Evolutionary conservation across 306 rosid species (phyloP).

Genomic region (Oemleria cerasiformis): DNA sequence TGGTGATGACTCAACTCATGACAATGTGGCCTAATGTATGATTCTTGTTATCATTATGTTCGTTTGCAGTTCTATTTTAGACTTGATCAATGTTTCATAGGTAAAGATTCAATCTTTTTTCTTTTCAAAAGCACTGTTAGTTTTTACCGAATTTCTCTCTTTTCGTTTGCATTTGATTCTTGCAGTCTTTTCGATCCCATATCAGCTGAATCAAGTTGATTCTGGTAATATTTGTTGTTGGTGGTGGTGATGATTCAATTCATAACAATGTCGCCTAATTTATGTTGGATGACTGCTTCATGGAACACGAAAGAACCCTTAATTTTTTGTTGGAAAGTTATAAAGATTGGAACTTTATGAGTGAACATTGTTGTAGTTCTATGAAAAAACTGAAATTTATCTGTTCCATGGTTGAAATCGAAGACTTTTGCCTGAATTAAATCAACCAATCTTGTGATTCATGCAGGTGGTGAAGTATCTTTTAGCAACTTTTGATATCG

Average conservation of each 20-base stretch:
- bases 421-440: too few relatives aligned
- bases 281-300: slow-evolving; percentile 1
- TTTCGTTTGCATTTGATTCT: not conserved
- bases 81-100: too few relatives aligned
- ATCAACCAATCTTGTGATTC: slow-evolving; percentile 2
- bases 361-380: too few relatives aligned
- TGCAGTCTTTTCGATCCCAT: not conserved
- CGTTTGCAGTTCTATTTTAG: too few relatives aligned
- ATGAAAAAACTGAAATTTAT: too few relatives aligned
- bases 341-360: too few relatives aligned
- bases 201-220: not conserved
- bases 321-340: too few relatives aligned
- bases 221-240: not conserved
- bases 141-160: not conserved
- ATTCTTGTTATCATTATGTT: too few relatives aligned
- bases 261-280: not conserved
- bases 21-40: too few relatives aligned
- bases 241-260: not conserved
- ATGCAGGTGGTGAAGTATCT: slow-evolving; percentile 74
- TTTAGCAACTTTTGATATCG: slow-evolving; percentile 51
- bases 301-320: too few relatives aligned
- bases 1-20: too few relatives aligned
- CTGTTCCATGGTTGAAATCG: too few relatives aligned
- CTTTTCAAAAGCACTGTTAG: not conserved
- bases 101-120: not conserved